phyloP scores from a whole-genome alignment of 495 filamentous ascomycete species.

The Penicillium riverlandense region DNA sequence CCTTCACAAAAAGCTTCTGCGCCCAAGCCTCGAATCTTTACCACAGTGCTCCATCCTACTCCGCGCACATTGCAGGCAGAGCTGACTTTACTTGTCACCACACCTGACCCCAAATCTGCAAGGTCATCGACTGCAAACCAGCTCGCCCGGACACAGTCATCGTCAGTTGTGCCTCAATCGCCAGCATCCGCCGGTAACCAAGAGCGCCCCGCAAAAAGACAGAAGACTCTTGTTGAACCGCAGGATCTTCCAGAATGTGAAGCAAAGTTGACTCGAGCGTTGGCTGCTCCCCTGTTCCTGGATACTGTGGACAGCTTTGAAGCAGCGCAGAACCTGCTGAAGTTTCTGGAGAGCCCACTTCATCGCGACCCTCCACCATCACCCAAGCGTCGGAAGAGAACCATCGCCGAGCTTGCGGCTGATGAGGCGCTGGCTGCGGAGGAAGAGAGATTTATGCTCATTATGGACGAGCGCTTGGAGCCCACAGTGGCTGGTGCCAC shows the following conservation, averaged over 20 bases:
- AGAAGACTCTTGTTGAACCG: conserved; percentile 71
- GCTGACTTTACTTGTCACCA: conserved; percentile 66
- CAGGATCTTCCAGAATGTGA: conserved; percentile 67
- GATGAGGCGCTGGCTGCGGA: conserved; percentile 87
- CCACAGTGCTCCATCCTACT: conserved; percentile 82
- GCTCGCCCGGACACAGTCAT: conserved; percentile 39
- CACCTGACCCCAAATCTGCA: conserved; percentile 49
- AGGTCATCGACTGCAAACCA: conserved; percentile 36
- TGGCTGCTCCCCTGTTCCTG: conserved; percentile 67
- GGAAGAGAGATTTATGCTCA: conserved; percentile 85
- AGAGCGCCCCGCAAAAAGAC: conserved; percentile 55
- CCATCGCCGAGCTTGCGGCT: conserved; percentile 85
- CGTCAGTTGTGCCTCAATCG: conserved; percentile 49
- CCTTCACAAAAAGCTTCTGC: conserved; percentile 31
- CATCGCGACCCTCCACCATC: conserved; percentile 69
- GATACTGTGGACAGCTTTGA: conserved; percentile 62
- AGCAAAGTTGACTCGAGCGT: conserved; percentile 58
- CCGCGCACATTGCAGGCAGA: conserved; percentile 65
- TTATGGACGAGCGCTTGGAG: conserved; percentile 78
- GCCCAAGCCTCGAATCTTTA: conserved; percentile 59
- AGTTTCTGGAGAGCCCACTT: conserved; percentile 64
- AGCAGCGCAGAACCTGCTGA: conserved; percentile 60
- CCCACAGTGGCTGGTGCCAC: conserved; percentile 49
- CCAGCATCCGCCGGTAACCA: conserved; percentile 60
- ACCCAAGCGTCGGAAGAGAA: conserved; percentile 87